Percentiles rank a stretch among this genome's conserved stretches.
These are phyloP conservation scores for Populus euphratica DNA, from an alignment of 345 rosid species.

Conservation along the genomic window DNA sequence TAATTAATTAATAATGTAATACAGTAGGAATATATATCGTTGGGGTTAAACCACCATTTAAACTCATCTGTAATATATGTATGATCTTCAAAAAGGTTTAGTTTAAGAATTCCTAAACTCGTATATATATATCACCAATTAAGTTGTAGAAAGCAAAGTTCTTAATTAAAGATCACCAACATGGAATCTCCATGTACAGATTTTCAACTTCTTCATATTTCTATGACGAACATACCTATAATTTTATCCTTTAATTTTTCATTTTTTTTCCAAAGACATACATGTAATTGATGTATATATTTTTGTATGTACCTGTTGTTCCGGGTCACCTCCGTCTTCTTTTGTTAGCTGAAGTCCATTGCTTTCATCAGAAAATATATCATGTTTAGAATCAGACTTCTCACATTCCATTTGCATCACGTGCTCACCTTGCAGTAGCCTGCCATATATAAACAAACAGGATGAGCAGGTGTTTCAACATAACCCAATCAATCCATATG, in stretches of 20 bases:
- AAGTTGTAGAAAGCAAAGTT: too few relatives aligned
- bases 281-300: background rate
- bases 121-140: too few relatives aligned
- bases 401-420: background rate
- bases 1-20: background rate
- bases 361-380: background rate
- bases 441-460: background rate
- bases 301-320: background rate
- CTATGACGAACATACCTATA: too few relatives aligned
- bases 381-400: background rate
- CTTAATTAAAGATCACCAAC: too few relatives aligned
- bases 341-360: background rate
- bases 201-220: too few relatives aligned
- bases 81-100: too few relatives aligned
- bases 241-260: too few relatives aligned
- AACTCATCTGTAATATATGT: too few relatives aligned
- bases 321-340: background rate
- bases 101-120: too few relatives aligned
- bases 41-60: background rate
- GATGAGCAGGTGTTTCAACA: background rate
- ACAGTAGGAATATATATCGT: background rate
- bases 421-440: background rate
- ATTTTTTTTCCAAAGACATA: too few relatives aligned
- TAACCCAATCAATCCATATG: background rate
- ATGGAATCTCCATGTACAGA: too few relatives aligned